Conservation (phyloP, 257 asterid genomes). For the Perilla frutescens region DNA sequence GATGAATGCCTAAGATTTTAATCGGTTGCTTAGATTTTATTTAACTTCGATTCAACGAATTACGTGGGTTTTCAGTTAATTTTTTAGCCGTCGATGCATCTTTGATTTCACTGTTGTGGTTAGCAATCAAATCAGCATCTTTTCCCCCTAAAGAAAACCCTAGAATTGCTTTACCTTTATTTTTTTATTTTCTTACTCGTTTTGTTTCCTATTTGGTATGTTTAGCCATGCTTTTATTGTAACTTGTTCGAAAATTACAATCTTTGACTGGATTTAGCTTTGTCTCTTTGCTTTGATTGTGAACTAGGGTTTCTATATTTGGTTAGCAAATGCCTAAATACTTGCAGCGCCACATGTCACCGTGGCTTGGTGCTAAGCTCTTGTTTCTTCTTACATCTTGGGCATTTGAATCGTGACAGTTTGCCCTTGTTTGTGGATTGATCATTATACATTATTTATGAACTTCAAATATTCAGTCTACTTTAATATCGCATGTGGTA, state of each 20-base stretch:
- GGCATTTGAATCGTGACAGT: neutral
- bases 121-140: constrained; percentile 9
- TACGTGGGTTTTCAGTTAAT: constrained; percentile 33
- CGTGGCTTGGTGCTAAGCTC: constrained; percentile 5
- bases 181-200: constrained; percentile 8
- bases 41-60: constrained; percentile 12
- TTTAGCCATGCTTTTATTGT: constrained; percentile 1
- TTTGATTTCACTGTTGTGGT: constrained; percentile 31
- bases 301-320: constrained; percentile 52
- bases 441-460: neutral
- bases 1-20: constrained; percentile 23
- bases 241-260: constrained; percentile 24
- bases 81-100: constrained; percentile 26
- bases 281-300: constrained; percentile 29
- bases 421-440: neutral
- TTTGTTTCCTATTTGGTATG: constrained; percentile 19
- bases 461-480: constrained; percentile 12
- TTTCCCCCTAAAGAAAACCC: constrained; percentile 52
- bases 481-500: constrained; percentile 20
- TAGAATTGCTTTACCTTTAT: constrained; percentile 41
- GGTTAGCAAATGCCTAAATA: constrained; percentile 3
- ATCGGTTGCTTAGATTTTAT: constrained; percentile 16
- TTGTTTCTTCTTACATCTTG: neutral
- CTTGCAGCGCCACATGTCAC: constrained; percentile 17
- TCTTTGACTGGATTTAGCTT: constrained; percentile 24